These are phyloP conservation scores for Boletus subcaerulescens DNA, from an alignment of 768 basidiomycete species.

Conservation along the genomic window DNA sequence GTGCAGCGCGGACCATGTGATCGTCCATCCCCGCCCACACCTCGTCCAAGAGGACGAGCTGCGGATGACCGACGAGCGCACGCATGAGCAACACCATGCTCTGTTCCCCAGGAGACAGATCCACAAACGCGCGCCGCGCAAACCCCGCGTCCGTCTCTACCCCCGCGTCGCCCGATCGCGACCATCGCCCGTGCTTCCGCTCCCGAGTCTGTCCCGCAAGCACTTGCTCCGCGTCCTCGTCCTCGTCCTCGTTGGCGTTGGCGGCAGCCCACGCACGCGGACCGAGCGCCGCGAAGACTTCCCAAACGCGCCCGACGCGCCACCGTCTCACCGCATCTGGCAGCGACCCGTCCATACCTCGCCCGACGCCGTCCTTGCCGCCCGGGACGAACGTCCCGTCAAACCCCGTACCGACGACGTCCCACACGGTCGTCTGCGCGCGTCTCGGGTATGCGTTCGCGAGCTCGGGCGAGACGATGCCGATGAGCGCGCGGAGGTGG, in stretches of 20 bases:
- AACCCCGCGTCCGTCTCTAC: slow-evolving; percentile 39
- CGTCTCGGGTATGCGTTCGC: slow-evolving; percentile 87
- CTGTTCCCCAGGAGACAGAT: slow-evolving; percentile 72
- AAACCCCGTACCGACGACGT: slow-evolving; percentile 86
- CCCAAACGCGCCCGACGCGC: slow-evolving; percentile 45
- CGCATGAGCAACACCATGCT: slow-evolving; percentile 80
- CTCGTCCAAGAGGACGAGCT: slow-evolving; percentile 84
- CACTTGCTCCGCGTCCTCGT: too few species aligned
- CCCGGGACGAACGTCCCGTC: slow-evolving; percentile 73
- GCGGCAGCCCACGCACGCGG: slow-evolving; percentile 47
- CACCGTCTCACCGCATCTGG: slow-evolving; percentile 33
- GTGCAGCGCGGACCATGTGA: slow-evolving; percentile 63
- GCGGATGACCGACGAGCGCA: slow-evolving; percentile 72
- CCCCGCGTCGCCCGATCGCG: too few species aligned
- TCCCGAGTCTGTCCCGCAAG: neutral
- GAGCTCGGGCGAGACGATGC: slow-evolving; percentile 85
- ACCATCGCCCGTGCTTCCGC: too few species aligned
- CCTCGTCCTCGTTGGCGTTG: neutral
- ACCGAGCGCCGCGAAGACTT: slow-evolving; percentile 64
- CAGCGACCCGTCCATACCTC: slow-evolving; percentile 39
- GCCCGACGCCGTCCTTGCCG: slow-evolving; percentile 44
- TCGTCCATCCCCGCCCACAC: slow-evolving; percentile 93
- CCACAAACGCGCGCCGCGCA: slow-evolving; percentile 52
- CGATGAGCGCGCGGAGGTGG: slow-evolving; percentile 61
- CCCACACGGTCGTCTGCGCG: slow-evolving; percentile 63